A percentile compares a stretch with the other conserved stretches of the same genome.
These are phyloP conservation scores for Saccharomycopsis hybrid DNA, from an alignment of 1,139 yeast species.

Conservation along the genomic window DNA sequence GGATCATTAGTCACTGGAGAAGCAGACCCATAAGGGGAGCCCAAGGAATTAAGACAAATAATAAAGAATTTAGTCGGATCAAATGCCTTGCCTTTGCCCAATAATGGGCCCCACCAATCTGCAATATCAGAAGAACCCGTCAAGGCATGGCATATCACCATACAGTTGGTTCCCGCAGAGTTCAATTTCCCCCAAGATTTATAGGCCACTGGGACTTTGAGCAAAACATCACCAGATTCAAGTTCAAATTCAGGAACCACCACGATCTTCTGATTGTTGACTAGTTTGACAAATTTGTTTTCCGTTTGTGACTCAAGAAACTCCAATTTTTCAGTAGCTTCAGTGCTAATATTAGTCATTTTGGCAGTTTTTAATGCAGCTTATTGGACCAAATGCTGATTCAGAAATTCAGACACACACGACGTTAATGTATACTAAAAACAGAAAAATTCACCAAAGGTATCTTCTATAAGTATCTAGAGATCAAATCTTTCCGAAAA, in stretches of 20 bases:
- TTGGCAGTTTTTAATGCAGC: too few species aligned
- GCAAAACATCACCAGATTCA: slow-evolving; percentile 76
- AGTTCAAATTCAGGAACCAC: slow-evolving; percentile 69
- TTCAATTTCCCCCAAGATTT: slow-evolving; percentile 91
- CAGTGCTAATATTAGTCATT: background rate
- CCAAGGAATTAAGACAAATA: slow-evolving; percentile 82
- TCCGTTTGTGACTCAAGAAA: slow-evolving; percentile 16
- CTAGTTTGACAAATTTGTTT: slow-evolving; percentile 69
- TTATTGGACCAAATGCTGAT: too few species aligned
- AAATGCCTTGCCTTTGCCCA: slow-evolving; percentile 82
- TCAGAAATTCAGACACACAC: too few species aligned
- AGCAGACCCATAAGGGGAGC: slow-evolving; percentile 95
- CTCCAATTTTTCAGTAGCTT: background rate
- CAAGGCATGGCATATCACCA: slow-evolving; percentile 89
- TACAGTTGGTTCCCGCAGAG: slow-evolving; percentile 57
- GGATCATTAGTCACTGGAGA: slow-evolving; percentile 80
- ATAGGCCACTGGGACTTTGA: slow-evolving; percentile 84
- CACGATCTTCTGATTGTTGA: slow-evolving; percentile 74
- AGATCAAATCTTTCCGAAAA: too few species aligned
- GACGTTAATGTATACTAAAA: too few species aligned
- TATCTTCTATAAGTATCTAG: too few species aligned
- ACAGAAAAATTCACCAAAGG: too few species aligned
- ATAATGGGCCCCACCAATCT: slow-evolving; percentile 98
- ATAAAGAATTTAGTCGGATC: slow-evolving; percentile 85
- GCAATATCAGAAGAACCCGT: slow-evolving; percentile 93